Percentiles rank a stretch among this genome's conserved stretches.
Evolutionary conservation across 2,329 filamentous ascomycete genomes (phyloP).

Genomic region (Aspergillus sergii): DNA sequence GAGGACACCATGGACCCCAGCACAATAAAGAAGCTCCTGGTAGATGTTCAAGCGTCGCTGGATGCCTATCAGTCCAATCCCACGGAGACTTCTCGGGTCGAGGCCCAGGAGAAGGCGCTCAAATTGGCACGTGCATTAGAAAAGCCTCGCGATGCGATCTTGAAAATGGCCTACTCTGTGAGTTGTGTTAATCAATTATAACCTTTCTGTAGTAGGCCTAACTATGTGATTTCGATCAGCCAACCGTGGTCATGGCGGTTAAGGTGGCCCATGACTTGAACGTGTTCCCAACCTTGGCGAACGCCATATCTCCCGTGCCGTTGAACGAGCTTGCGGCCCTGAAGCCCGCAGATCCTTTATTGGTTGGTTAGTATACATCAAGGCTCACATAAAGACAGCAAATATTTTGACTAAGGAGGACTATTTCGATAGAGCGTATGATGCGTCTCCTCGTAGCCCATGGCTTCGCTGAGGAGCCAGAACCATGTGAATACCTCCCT

Average conservation of each 20-base stretch:
- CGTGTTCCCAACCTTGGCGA: slow-evolving; percentile 21
- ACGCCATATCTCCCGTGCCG: slow-evolving; percentile 16
- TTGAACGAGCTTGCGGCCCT: slow-evolving; percentile 19
- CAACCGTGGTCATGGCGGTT: slow-evolving; percentile 23
- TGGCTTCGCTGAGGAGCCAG: slow-evolving; percentile 19
- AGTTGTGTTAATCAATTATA: background rate
- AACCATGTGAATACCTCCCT: slow-evolving; percentile 18
- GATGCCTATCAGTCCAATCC: slow-evolving; percentile 14
- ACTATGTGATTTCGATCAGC: background rate
- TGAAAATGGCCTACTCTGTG: slow-evolving; percentile 23
- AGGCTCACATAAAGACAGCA: background rate
- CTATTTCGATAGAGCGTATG: slow-evolving; percentile 20
- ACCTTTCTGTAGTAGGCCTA: background rate
- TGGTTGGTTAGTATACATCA: slow-evolving; percentile 23
- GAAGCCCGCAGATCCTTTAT: slow-evolving; percentile 25
- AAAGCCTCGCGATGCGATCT: slow-evolving; percentile 21
- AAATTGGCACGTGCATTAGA: slow-evolving; percentile 22
- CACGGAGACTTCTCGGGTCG: slow-evolving; percentile 13
- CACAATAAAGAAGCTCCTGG: slow-evolving; percentile 12
- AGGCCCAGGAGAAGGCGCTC: slow-evolving; percentile 20
- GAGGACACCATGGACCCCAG: slow-evolving; percentile 13
- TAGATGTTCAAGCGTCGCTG: slow-evolving; percentile 10
- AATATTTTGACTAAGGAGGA: background rate
- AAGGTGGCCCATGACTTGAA: slow-evolving; percentile 23
- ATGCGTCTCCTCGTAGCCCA: slow-evolving; percentile 24